phyloP scores from a whole-genome alignment of 2,329 filamentous ascomycete genomes.

The Colletotrichum shisoi region DNA sequence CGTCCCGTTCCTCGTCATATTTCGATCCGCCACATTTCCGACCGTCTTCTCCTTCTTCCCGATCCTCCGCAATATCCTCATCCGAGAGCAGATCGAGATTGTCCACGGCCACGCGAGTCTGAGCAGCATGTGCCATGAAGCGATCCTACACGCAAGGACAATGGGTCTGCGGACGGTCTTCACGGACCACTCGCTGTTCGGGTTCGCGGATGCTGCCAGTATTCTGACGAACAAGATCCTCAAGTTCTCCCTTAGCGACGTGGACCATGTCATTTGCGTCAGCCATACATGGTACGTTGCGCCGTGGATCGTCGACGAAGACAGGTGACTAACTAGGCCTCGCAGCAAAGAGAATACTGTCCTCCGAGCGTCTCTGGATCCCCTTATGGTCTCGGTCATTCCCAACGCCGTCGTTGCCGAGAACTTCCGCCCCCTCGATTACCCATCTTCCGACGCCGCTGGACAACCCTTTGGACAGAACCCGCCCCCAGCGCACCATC shows the following conservation, averaged over 20 bases:
- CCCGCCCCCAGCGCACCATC: constrained; percentile 67
- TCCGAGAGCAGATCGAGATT: constrained; percentile 94
- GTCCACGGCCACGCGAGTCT: constrained; percentile 97
- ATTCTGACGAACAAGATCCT: constrained; percentile 97
- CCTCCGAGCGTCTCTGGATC: constrained; percentile 89
- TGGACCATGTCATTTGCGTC: constrained; percentile 97
- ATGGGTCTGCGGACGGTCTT: constrained; percentile 97
- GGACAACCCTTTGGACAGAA: constrained; percentile 51
- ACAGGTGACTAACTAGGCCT: constrained; percentile 38
- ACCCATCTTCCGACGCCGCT: constrained; percentile 47
- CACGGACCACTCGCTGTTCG: constrained; percentile 96
- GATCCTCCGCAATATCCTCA: constrained; percentile 94
- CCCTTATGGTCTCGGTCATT: constrained; percentile 96
- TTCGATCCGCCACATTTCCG: constrained; percentile 90
- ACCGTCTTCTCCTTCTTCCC: constrained; percentile 99
- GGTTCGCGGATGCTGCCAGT: constrained; percentile 93
- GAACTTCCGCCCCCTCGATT: constrained; percentile 78
- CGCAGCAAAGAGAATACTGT: constrained; percentile 96
- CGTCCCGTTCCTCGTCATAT: constrained; percentile 94
- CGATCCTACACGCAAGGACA: constrained; percentile 90
- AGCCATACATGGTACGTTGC: constrained; percentile 86
- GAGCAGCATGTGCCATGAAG: constrained; percentile 92
- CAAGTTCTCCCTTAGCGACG: constrained; percentile 94
- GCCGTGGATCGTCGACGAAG: neutral
- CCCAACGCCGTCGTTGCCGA: constrained; percentile 97